phyloP scores from a whole-genome alignment of 306 rosid genomes.

The Rubus parviflorus region DNA sequence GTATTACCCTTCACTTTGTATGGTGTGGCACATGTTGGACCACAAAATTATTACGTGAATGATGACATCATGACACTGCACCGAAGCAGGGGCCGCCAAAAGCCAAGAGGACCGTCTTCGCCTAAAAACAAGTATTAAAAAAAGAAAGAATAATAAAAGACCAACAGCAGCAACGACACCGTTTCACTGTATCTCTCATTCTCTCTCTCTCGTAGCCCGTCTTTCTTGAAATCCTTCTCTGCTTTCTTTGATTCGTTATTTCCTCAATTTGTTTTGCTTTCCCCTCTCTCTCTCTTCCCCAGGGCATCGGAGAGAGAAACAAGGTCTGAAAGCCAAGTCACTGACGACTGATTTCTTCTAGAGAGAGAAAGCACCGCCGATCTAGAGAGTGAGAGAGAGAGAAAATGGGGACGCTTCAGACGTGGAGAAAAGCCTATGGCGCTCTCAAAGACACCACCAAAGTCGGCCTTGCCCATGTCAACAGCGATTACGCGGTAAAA shows the following conservation, averaged over 20 bases:
- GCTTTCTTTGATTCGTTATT: neutral
- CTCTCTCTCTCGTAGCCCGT: too few relatives aligned
- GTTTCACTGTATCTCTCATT: neutral
- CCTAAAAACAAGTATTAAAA: too few relatives aligned
- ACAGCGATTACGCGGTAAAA: conserved; percentile 88
- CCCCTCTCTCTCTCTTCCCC: conserved; percentile 42
- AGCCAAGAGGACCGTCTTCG: too few relatives aligned
- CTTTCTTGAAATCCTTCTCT: neutral
- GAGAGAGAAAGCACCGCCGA: conserved; percentile 27
- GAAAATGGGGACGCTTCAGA: conserved; percentile 91
- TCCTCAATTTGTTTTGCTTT: neutral
- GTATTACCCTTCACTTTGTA: neutral
- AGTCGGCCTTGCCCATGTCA: conserved; percentile 99
- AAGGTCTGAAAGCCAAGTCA: conserved; percentile 45
- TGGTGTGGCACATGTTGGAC: neutral
- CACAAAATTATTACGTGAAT: neutral
- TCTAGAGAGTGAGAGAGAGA: conserved; percentile 25
- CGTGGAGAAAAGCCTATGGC: conserved; percentile 97
- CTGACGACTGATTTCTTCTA: neutral
- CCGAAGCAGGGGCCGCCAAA: conserved; percentile 5
- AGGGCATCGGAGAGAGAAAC: conserved; percentile 31
- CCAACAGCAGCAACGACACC: neutral
- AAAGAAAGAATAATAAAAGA: neutral
- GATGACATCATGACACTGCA: neutral
- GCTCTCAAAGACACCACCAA: conserved; percentile 91